Evolutionary conservation across 106 monocot species (phyloP), one percentile per base, ranked within the genome.

Genomic region (Dendrobium catenatum): DNA sequence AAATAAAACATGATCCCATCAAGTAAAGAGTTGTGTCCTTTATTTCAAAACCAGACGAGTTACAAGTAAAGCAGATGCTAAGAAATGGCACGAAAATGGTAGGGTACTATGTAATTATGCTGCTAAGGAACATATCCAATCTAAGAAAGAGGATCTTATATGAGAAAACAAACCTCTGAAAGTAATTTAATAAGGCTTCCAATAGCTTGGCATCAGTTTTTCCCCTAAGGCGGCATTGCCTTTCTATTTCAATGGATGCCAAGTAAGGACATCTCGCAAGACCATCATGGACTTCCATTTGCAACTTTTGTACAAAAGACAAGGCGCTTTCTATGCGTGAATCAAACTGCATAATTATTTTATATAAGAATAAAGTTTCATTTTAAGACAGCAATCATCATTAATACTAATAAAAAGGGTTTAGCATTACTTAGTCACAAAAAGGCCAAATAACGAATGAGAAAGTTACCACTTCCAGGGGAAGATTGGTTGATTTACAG

Each of bases 211-310:
- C 84, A 83, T 86, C 48, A 73, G 73, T 43, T 80, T 73, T 90
- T 75, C 95, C 89, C 68, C 85, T 83, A n/a, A 95, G 64, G 42
- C 88, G 82, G 19, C 85, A 80, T 26, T 81, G 85, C 75, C 83
- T 89, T 83, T 93, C 91, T 82, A 99, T 93, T 87, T 99, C 98
- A 89, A 99, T 91, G 78, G 29, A 77, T 67, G 93, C 98, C 82
- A 99, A 91, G 77, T 80, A 88, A 10, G 91, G 95, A 37, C 98
- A 88, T 89, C 98, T 95, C 26, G 91, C 74, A 83, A 68, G 78
- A 79, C 87, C 88, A 79, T 82, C 83, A 81, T 74, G 27, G 43
- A 66, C 80, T 77, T 89, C 82, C 20, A 48, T 75, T 81, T 89
- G 90, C 68, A 99, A 77, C 55, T 83, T 91, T 77, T 91, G 68